Evolutionary conservation across 805 yeast genomes (phyloP), one percentile per base, ranked within the genome.

Genomic region (fission yeast (Schizosaccharomyces pombe)): DNA sequence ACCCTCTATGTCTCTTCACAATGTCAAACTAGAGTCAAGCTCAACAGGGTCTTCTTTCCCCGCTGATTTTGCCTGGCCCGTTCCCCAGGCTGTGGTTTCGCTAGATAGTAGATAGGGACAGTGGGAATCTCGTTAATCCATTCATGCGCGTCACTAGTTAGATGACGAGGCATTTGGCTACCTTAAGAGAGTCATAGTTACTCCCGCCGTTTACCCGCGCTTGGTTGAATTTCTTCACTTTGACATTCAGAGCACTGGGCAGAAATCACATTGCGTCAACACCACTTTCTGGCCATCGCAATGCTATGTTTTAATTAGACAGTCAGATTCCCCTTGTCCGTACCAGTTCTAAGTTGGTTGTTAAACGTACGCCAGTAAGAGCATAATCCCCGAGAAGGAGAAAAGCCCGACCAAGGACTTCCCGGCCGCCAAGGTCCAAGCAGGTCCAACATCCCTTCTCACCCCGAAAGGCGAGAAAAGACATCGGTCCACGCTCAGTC

Each of bases 121-220:
- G 63, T 62, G 62, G 63, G 62, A 61, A 61, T 59, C 59, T 60
- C 62, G 61, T 60, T 60, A 58, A 58, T 61, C 62, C 52, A 47
- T 47, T 47, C 52, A 47, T 47, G 52, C 52, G 52, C 52, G 52
- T 47, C 52, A 47, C 52, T 47, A 60, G 58, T 60, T 62, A 60
- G 60, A 62, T 58, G 58, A 65, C 47, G 52, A 47, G 52, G 52
- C 31, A 47, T 47, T 47, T 67, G 69, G 69, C 68, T 65, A 66
- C 69, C 68, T 67, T 65, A 63, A 64, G 69, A 65, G 68, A 65
- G 69, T 65, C 70, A 68, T 66, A 67, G 71, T 66, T 66, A 68
- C 71, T 68, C 70, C 71, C 70, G 70, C 69, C 70, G 69, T 66
- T 67, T 67, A 67, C 70, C 70, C 69, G 70, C 70, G 69, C 69